These are phyloP conservation scores for Colletotrichum falcatum DNA, from an alignment of 2,329 filamentous ascomycete species.

Conservation along the genomic window DNA sequence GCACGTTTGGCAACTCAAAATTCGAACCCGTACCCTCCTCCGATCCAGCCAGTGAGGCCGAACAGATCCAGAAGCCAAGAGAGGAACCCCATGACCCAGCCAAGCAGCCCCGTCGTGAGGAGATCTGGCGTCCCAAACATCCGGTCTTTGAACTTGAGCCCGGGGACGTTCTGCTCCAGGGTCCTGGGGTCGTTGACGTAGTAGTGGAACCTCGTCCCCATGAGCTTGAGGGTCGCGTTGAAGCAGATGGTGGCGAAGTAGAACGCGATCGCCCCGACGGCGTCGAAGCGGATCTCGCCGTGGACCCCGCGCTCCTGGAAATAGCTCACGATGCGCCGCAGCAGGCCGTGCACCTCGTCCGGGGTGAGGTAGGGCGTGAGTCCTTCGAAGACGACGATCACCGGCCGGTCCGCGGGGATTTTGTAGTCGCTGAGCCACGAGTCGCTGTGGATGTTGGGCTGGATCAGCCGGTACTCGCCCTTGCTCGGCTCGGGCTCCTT, in stretches of 20 bases:
- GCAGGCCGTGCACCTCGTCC: slow-evolving; percentile 44
- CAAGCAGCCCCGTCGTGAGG: slow-evolving; percentile 3
- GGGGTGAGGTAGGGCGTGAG: slow-evolving; percentile 48
- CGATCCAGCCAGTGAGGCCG: neutral
- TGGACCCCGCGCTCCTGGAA: slow-evolving; percentile 46
- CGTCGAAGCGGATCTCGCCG: slow-evolving; percentile 34
- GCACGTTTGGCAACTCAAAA: slow-evolving; percentile 5
- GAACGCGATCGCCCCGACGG: slow-evolving; percentile 12
- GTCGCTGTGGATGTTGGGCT: slow-evolving; percentile 44
- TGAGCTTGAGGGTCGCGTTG: slow-evolving; percentile 10
- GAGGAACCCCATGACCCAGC: slow-evolving; percentile 17
- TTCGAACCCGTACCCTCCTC: slow-evolving; percentile 25
- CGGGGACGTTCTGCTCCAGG: slow-evolving; percentile 21
- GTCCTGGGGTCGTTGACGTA: slow-evolving; percentile 23
- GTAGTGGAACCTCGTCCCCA: slow-evolving; percentile 26
- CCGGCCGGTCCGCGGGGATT: slow-evolving; percentile 48
- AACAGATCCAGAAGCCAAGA: slow-evolving; percentile 24
- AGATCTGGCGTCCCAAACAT: slow-evolving; percentile 23
- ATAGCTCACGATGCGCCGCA: slow-evolving; percentile 44
- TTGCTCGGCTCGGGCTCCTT: slow-evolving; percentile 35
- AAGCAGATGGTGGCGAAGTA: slow-evolving; percentile 15
- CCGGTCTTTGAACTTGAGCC: slow-evolving; percentile 19
- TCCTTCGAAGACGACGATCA: slow-evolving; percentile 50
- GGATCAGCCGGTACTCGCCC: slow-evolving; percentile 46
- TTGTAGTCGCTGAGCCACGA: slow-evolving; percentile 46